These are phyloP conservation scores for Schizophyllum commune DNA, from an alignment of 1,284 basidiomycete species.

Conservation along the genomic window DNA sequence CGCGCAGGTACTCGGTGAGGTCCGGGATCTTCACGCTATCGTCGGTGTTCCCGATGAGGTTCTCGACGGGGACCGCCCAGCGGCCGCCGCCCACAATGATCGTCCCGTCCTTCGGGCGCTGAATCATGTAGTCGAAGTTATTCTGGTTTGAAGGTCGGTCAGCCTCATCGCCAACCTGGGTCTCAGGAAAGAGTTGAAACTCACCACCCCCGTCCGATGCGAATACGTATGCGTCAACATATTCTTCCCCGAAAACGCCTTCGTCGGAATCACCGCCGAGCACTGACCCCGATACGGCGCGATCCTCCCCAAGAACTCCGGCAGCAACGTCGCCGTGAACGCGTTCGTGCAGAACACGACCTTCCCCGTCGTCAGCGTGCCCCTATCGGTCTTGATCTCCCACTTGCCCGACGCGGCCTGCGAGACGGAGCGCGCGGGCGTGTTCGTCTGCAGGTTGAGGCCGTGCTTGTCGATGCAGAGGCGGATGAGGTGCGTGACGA, in stretches of 20 bases:
- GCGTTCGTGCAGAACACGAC: slow-evolving; percentile 34
- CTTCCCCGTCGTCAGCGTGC: slow-evolving; percentile 16
- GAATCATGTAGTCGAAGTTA: slow-evolving; percentile 20
- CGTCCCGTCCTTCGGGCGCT: slow-evolving; percentile 20
- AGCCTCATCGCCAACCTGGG: not conserved
- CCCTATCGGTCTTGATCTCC: slow-evolving; percentile 19
- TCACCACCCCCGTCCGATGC: slow-evolving; percentile 13
- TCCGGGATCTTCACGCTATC: slow-evolving; percentile 16
- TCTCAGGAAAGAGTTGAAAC: not conserved
- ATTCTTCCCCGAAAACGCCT: slow-evolving; percentile 14
- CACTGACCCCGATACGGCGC: slow-evolving; percentile 19
- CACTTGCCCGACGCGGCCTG: slow-evolving; percentile 5
- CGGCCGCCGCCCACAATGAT: slow-evolving; percentile 20
- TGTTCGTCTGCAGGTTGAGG: slow-evolving; percentile 21
- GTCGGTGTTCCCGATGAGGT: slow-evolving; percentile 18
- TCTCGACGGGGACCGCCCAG: slow-evolving; percentile 14
- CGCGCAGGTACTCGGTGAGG: slow-evolving; percentile 15
- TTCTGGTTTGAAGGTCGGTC: slow-evolving; percentile 6
- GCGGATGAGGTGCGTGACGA: slow-evolving; percentile 17
- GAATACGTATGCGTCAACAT: slow-evolving; percentile 16
- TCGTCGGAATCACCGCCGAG: slow-evolving; percentile 18
- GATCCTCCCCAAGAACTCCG: slow-evolving; percentile 19
- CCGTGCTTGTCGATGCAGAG: slow-evolving; percentile 18
- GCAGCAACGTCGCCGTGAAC: slow-evolving; percentile 26
- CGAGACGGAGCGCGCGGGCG: slow-evolving; percentile 12